Conservation (phyloP, 805 yeast species). For the Metschnikowia borealis region DNA sequence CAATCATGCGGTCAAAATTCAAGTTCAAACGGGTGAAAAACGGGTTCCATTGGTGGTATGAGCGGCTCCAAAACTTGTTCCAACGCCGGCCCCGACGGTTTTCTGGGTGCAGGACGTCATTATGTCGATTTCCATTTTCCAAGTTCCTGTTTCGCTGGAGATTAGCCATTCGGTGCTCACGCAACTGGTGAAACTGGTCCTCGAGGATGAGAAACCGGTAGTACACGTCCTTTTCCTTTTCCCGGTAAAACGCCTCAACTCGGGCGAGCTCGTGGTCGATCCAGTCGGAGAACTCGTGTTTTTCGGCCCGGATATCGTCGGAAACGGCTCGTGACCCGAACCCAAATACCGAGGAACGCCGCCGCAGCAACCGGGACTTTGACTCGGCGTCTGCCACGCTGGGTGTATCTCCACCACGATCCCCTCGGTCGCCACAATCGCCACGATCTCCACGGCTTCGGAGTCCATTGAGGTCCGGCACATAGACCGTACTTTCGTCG, state of each 20-base stretch:
- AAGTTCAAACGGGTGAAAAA: constrained; percentile 22
- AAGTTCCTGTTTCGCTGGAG: neutral
- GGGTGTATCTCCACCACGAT: neutral
- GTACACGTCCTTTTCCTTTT: constrained; percentile 56
- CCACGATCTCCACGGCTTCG: too few species aligned
- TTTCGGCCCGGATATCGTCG: constrained; percentile 26
- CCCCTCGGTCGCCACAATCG: too few species aligned
- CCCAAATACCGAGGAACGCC: neutral
- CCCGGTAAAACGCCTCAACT: constrained; percentile 58
- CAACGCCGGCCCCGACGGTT: constrained; percentile 21
- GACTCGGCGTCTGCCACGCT: neutral
- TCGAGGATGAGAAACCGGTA: constrained; percentile 59
- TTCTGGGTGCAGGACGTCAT: constrained; percentile 10
- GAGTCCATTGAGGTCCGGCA: constrained; percentile 2
- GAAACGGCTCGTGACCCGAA: constrained; percentile 9
- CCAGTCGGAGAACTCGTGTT: constrained; percentile 59
- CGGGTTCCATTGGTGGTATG: too few species aligned
- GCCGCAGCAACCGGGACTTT: neutral
- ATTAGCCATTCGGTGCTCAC: constrained; percentile 43
- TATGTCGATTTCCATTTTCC: neutral
- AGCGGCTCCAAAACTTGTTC: too few species aligned
- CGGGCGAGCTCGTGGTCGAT: constrained; percentile 56
- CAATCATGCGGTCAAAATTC: constrained; percentile 24
- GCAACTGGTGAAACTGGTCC: constrained; percentile 62
- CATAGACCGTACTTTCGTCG: constrained; percentile 3